These are phyloP conservation scores for Aspergillus nidulans DNA, from an alignment of 495 filamentous ascomycete species.

Conservation along the genomic window DNA sequence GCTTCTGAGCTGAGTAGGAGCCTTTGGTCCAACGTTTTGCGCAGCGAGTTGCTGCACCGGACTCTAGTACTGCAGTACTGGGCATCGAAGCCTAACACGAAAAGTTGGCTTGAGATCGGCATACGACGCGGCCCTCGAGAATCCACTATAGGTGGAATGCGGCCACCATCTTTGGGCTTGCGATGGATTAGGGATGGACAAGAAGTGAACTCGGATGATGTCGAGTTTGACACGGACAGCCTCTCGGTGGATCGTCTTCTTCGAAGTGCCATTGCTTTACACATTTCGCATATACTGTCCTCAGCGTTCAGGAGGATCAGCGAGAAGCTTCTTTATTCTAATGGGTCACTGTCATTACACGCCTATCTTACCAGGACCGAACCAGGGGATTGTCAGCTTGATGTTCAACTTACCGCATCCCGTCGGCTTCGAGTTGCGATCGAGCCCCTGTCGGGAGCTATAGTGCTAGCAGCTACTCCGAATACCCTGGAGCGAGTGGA, in stretches of 20 bases:
- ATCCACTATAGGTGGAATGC: constrained; percentile 18
- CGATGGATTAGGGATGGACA: constrained; percentile 83
- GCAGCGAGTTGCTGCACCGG: constrained; percentile 70
- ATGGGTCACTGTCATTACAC: constrained; percentile 48
- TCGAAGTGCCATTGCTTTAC: constrained; percentile 67
- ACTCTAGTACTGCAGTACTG: constrained; percentile 88
- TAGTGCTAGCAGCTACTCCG: constrained; percentile 34
- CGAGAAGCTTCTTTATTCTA: constrained; percentile 53
- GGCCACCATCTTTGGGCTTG: constrained; percentile 50
- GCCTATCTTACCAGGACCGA: constrained; percentile 52
- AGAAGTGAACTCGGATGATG: constrained; percentile 59
- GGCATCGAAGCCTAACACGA: constrained; percentile 59
- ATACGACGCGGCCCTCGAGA: constrained; percentile 56
- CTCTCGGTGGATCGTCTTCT: constrained; percentile 72
- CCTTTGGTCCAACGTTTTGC: constrained; percentile 71
- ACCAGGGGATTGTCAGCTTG: constrained; percentile 61
- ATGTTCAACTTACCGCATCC: constrained; percentile 59
- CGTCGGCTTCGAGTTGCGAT: constrained; percentile 57
- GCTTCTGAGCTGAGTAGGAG: constrained; percentile 59
- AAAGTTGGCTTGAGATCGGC: constrained; percentile 90
- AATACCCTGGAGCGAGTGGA: constrained; percentile 45
- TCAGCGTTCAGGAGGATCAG: constrained; percentile 55
- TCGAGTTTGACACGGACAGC: constrained; percentile 59
- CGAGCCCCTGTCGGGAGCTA: constrained; percentile 56
- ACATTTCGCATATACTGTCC: constrained; percentile 62